Conservation (phyloP, 345 rosid species). For the Ailanthus altissimus region DNA sequence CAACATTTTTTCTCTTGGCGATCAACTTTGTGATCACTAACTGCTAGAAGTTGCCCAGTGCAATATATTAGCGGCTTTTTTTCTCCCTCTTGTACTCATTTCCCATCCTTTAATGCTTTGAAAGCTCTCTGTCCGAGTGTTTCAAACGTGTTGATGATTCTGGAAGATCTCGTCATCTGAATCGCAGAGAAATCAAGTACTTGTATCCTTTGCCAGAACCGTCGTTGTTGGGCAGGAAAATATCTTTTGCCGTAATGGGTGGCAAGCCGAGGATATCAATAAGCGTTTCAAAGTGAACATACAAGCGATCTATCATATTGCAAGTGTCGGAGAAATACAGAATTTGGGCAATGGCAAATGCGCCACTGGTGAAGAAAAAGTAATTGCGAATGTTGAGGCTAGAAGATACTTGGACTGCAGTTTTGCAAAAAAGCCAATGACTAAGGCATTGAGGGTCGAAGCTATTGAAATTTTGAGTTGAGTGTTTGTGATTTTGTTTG, state of each 20-base stretch:
- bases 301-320: conserved; percentile 6
- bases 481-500: no score
- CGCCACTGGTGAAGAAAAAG: conserved; percentile 30
- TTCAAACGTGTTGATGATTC: conserved; percentile 62
- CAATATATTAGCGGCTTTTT: conserved; percentile 44
- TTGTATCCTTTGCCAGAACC: conserved; percentile 28
- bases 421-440: conserved; percentile 35
- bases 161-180: conserved; percentile 33
- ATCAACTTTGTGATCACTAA: background rate
- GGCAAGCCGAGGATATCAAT: conserved; percentile 52
- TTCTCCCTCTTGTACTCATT: conserved; percentile 29
- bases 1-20: conserved; percentile 43
- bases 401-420: conserved; percentile 24
- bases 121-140: conserved; percentile 46
- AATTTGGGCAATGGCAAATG: conserved; percentile 16
- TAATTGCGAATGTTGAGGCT: conserved; percentile 27
- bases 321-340: conserved; percentile 27
- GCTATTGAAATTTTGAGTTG: no score
- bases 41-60: conserved; percentile 54
- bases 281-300: conserved; percentile 14
- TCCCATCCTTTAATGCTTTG: conserved; percentile 43
- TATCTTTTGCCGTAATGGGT: conserved; percentile 29
- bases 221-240: conserved; percentile 31
- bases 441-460: conserved; percentile 12
- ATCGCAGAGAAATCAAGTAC: conserved; percentile 14